Evolutionary conservation across 139 green algal species (phyloP), one percentile per base, ranked within the genome.

Genomic region (Tetraselmis striata): DNA sequence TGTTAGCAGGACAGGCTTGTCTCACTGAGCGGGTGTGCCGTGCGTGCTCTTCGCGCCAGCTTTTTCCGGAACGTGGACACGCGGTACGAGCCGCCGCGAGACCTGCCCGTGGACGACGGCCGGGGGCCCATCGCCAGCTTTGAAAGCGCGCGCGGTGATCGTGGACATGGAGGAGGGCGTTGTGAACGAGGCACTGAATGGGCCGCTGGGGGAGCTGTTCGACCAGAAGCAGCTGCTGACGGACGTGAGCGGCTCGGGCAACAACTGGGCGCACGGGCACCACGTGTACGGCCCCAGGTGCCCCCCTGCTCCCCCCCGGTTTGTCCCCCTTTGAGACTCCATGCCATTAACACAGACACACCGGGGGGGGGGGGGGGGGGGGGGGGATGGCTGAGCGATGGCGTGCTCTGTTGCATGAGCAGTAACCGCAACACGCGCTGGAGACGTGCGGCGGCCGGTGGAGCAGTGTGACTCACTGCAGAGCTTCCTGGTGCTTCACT

Each of bases 121-220:
- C 77, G 23, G 0, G 79, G 84, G 23, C 27, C 76, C 30, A 95
- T 95, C 31, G 76, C 67, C 0, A 90, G 84, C 1, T 88, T n/a
- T n/a, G n/a, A n/a, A n/a, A 84, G 93, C 93, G 0, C 87, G 91
- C 25, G 92, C 92, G 1, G 88, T 97, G 18, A 81, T 97, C 0
- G 91, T 97, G 23, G 93, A 97, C 84, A 97, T 95, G 92, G 93
- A 97, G 80, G 94, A 95, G 78, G 92, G 93, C 0, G 93, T 96
- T 5, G 91, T 95, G 26, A 92, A 94, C 76, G 83, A 93, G 59
- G 91, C 95, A 85, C 89, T 93, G 75, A 95, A 91, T 87, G 91
- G 92, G 28, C 89, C 87, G 0, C 85, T 96, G 28, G 84, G 89
- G 0, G 88, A 92, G 29, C 81, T 97, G 32, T 93, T 97, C 74